These are phyloP conservation scores for Batrachochytrium dendrobatidis DNA, from an alignment of 371 early-diverging fungal species.

Conservation along the genomic window DNA sequence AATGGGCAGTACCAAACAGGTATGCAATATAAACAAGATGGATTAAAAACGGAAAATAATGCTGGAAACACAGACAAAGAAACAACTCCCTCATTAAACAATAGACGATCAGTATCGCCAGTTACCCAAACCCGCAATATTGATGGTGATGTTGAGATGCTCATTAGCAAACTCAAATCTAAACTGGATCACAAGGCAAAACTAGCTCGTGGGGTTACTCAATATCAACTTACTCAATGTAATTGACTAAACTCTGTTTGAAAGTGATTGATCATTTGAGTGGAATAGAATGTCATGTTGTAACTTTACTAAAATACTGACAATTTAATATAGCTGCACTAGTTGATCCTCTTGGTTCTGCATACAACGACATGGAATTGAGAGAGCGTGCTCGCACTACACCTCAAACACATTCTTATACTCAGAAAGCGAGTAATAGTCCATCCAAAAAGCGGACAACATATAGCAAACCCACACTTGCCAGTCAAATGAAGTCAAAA, in stretches of 20 bases:
- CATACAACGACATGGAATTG: constrained; percentile 3
- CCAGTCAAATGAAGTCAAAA: not conserved
- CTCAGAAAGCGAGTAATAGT: not conserved
- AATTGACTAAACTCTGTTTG: not conserved
- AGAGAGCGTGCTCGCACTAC: not conserved
- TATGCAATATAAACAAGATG: no score
- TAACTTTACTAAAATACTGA: not conserved
- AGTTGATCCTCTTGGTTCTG: not conserved
- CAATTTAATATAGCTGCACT: not conserved
- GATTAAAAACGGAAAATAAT: not conserved
- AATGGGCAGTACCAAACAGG: no score
- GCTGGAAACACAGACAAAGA: no score
- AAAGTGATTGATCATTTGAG: not conserved
- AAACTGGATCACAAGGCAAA: constrained; percentile 1
- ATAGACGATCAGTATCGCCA: no score
- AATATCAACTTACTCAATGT: not conserved
- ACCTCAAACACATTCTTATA: not conserved
- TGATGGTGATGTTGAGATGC: constrained; percentile 2
- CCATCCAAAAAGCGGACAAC: not conserved
- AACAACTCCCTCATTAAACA: no score
- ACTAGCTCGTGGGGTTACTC: not conserved
- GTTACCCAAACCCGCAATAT: not conserved
- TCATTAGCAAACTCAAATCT: not conserved
- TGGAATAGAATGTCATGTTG: not conserved
- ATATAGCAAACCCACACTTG: constrained; percentile 2